These are phyloP conservation scores for Sclerotinia minor DNA, from an alignment of 2,329 filamentous ascomycete species.

Conservation along the genomic window DNA sequence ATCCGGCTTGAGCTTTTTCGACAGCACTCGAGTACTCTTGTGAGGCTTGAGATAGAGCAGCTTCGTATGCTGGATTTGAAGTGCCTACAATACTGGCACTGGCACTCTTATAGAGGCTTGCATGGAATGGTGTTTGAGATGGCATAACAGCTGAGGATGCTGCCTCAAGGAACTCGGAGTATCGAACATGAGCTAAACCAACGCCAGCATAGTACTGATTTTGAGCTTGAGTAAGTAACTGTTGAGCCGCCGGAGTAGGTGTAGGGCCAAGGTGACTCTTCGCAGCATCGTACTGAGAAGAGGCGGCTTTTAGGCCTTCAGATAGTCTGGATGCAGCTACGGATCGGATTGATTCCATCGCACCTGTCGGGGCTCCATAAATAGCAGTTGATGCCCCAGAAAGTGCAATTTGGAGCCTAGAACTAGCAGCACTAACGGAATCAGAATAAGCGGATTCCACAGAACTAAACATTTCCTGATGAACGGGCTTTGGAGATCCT, in stretches of 20 bases:
- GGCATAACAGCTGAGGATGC: constrained; percentile 70
- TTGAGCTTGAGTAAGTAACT: constrained; percentile 61
- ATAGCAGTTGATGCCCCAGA: constrained; percentile 52
- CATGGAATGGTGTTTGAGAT: constrained; percentile 53
- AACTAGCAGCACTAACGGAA: constrained; percentile 62
- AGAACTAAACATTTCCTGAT: constrained; percentile 68
- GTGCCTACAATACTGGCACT: constrained; percentile 35
- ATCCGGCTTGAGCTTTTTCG: constrained; percentile 12
- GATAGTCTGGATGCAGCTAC: constrained; percentile 69
- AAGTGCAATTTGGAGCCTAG: constrained; percentile 41
- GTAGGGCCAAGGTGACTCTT: constrained; percentile 64
- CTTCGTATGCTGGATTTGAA: constrained; percentile 32
- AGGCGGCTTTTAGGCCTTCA: constrained; percentile 69
- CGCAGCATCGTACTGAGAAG: constrained; percentile 69
- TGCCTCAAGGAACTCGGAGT: constrained; percentile 71
- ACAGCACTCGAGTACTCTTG: constrained; percentile 34
- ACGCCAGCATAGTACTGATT: constrained; percentile 75
- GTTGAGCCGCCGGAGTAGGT: constrained; percentile 51
- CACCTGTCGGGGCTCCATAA: constrained; percentile 54
- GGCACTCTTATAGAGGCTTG: constrained; percentile 39
- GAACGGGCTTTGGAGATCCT: constrained; percentile 67
- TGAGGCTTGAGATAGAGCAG: constrained; percentile 33
- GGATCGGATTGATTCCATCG: constrained; percentile 59
- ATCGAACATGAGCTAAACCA: constrained; percentile 75
- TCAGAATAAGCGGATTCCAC: constrained; percentile 68